phyloP scores from a whole-genome alignment of 768 basidiomycete genomes.

The Mycena galopus region DNA sequence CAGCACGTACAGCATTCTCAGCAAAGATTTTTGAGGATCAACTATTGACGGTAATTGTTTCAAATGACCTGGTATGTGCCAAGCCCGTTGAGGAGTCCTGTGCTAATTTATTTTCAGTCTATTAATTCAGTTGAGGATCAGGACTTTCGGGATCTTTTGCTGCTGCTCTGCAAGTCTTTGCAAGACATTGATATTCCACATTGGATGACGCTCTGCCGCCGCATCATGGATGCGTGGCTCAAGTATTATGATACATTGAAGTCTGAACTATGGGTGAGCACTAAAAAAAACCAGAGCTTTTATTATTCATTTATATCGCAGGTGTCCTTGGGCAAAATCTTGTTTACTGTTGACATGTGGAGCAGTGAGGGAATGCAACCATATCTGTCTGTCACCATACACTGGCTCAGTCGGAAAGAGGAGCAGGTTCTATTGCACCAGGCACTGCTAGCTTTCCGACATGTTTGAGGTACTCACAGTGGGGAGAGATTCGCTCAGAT shows the following conservation, averaged over 20 bases:
- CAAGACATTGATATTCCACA: constrained; percentile 42
- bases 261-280: constrained; percentile 39
- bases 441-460: constrained; percentile 1
- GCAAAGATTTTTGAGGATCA: too few species aligned
- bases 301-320: not conserved
- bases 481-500: constrained; percentile 1
- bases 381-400: constrained; percentile 4
- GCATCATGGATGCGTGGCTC: constrained; percentile 40
- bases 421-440: constrained; percentile 1
- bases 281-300: not conserved
- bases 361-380: too few species aligned
- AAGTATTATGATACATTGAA: constrained; percentile 39
- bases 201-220: constrained; percentile 32
- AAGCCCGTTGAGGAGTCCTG: not conserved
- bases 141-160: constrained; percentile 43
- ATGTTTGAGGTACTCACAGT: constrained; percentile 8
- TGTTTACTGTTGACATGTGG: constrained; percentile 12
- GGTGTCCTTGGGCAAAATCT: constrained; percentile 10
- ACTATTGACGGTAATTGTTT: too few species aligned
- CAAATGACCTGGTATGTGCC: too few species aligned
- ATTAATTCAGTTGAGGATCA: constrained; percentile 43
- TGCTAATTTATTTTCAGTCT: constrained; percentile 34
- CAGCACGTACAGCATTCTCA: too few species aligned
- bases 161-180: constrained; percentile 39
- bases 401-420: not conserved